Evolutionary conservation across 345 rosid genomes (phyloP).

Genomic region (Brassica incana): DNA sequence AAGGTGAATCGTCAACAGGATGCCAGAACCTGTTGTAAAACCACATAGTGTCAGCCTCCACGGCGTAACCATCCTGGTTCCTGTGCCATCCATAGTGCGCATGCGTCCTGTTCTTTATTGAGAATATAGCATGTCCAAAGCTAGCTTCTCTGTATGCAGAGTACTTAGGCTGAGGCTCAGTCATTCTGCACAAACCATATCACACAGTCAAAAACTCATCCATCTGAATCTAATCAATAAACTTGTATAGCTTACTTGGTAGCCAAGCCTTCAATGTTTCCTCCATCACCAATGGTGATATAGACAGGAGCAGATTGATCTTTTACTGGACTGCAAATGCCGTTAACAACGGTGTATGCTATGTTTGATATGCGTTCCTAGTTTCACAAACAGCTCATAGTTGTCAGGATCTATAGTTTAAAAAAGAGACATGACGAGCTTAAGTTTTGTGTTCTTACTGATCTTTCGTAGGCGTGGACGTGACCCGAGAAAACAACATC

Average conservation of each 20-base stretch:
- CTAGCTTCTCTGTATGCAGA: constrained; percentile 93
- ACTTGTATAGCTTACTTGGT: constrained; percentile 50
- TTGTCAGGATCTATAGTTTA: background rate
- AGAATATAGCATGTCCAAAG: constrained; percentile 82
- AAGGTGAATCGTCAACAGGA: constrained; percentile 53
- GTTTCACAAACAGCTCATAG: constrained; percentile 5
- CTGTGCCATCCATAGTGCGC: constrained; percentile 82
- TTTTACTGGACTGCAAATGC: constrained; percentile 53
- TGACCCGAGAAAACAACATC: constrained; percentile 91
- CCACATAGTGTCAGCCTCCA: constrained; percentile 84
- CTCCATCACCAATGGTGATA: constrained; percentile 88
- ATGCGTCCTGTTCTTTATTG: constrained; percentile 81
- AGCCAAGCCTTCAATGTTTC: constrained; percentile 81
- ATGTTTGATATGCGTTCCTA: constrained; percentile 86
- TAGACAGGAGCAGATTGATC: constrained; percentile 80
- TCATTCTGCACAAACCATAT: constrained; percentile 57
- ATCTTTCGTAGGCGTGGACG: constrained; percentile 92
- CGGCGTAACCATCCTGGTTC: constrained; percentile 59
- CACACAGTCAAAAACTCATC: background rate
- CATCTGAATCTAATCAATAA: no score
- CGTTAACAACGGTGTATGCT: constrained; percentile 68
- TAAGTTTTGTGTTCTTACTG: constrained; percentile 52
- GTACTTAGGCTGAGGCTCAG: constrained; percentile 82
- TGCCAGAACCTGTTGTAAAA: constrained; percentile 72
- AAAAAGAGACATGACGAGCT: background rate